These are phyloP conservation scores for Globisporangium cystogenes DNA, from an alignment of 352 stramenopile species.

Conservation along the genomic window DNA sequence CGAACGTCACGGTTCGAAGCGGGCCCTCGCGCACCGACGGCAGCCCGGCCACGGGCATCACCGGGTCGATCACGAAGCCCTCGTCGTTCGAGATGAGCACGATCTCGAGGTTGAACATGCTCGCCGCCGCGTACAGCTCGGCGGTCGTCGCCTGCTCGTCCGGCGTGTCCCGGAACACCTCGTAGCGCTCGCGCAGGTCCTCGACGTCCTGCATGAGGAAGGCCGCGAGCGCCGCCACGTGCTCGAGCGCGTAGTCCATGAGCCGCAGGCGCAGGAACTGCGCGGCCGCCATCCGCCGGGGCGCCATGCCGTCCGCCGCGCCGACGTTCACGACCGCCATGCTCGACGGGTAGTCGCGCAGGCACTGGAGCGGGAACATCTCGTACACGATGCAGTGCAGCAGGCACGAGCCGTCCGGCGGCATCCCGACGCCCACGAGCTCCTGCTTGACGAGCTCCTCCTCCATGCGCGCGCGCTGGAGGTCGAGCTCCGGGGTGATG, in stretches of 20 bases:
- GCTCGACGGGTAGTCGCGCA: conserved; percentile 56
- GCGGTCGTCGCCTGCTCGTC: conserved; percentile 79
- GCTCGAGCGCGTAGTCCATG: conserved; percentile 70
- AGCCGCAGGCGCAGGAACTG: conserved; percentile 59
- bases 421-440: conserved; percentile 73
- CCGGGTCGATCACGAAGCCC: conserved; percentile 75
- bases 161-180: conserved; percentile 57
- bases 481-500: conserved; percentile 65
- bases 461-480: conserved; percentile 77
- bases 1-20: conserved; percentile 54
- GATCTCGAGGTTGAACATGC: conserved; percentile 82
- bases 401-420: conserved; percentile 73
- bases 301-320: conserved; percentile 69
- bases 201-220: conserved; percentile 76
- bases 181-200: conserved; percentile 64
- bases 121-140: conserved; percentile 69
- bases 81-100: conserved; percentile 80
- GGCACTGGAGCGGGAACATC: conserved; percentile 77
- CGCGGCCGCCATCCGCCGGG: conserved; percentile 55
- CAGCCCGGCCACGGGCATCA: conserved; percentile 57
- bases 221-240: conserved; percentile 42
- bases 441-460: conserved; percentile 52
- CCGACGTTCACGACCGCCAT: conserved; percentile 83
- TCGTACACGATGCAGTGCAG: conserved; percentile 84
- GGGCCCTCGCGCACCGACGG: conserved; percentile 48